Evolutionary conservation across 1,139 yeast genomes (phyloP).

Genomic region (Blastobotrys malaysiensis): DNA sequence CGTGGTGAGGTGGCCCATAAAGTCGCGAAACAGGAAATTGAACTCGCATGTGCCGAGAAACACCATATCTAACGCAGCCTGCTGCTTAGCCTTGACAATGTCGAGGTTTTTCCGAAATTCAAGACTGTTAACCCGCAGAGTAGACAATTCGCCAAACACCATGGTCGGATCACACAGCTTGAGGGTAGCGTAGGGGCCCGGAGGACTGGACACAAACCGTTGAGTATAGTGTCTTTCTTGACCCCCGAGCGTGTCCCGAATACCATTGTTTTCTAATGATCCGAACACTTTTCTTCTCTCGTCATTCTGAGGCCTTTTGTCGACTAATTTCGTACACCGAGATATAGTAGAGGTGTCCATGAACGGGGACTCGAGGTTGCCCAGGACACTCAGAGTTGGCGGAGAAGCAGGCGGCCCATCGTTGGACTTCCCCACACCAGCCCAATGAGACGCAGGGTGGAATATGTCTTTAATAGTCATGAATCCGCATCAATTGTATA

Average conservation of each 20-base stretch:
- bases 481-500: neutral
- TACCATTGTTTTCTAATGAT: neutral
- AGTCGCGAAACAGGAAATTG: constrained; percentile 28
- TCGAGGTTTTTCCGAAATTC: constrained; percentile 18
- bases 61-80: constrained; percentile 13
- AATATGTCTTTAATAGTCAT: constrained; percentile 4
- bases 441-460: constrained; percentile 1
- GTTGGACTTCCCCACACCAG: neutral
- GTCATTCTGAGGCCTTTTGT: neutral
- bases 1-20: constrained; percentile 25
- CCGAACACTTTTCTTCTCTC: neutral
- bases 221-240: too few species aligned
- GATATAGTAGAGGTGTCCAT: constrained; percentile 6
- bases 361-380: constrained; percentile 13
- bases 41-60: constrained; percentile 18
- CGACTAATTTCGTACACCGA: neutral
- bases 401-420: neutral
- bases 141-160: constrained; percentile 6
- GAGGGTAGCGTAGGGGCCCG: constrained; percentile 17
- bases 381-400: constrained; percentile 12
- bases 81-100: constrained; percentile 17
- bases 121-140: constrained; percentile 8
- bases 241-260: too few species aligned
- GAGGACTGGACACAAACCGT: constrained; percentile 2
- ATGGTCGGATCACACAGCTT: constrained; percentile 19